Conservation (phyloP, 23 red algal species). For the Agarophyton chilense region DNA sequence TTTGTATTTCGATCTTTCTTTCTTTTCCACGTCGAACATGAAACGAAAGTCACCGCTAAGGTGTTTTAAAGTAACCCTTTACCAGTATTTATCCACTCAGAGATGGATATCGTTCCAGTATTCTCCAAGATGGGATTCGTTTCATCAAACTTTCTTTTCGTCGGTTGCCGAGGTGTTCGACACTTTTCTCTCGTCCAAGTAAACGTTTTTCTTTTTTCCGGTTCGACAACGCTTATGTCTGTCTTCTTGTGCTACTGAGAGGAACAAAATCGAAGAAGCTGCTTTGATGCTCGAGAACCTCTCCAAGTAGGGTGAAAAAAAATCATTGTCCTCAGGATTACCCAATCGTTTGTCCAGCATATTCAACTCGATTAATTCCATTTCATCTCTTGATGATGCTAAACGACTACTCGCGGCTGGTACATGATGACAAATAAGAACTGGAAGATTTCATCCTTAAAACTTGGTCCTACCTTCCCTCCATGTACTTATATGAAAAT, state of each 20-base stretch:
- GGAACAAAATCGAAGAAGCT: conserved; percentile 67
- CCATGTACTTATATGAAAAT: no score
- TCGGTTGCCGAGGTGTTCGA: background rate
- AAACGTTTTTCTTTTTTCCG: no score
- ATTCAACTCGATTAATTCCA: conserved; percentile 44
- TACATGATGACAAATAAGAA: background rate
- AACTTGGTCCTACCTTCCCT: no score
- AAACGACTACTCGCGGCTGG: conserved; percentile 64
- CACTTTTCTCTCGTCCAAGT: background rate
- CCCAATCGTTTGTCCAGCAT: conserved; percentile 39
- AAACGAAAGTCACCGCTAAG: background rate
- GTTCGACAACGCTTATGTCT: background rate
- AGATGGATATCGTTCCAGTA: no score
- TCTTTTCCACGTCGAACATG: background rate
- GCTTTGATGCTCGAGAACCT: conserved; percentile 35
- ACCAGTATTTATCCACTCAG: no score
- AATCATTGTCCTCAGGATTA: conserved; percentile 34
- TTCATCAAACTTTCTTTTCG: background rate
- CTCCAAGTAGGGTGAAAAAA: background rate
- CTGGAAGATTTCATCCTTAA: background rate
- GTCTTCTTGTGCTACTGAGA: background rate
- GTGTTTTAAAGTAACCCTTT: no score
- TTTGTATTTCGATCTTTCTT: background rate
- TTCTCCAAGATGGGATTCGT: no score
- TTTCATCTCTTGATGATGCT: conserved; percentile 65